phyloP scores from a whole-genome alignment of 306 rosid genomes.

The Quercus bicolor region DNA sequence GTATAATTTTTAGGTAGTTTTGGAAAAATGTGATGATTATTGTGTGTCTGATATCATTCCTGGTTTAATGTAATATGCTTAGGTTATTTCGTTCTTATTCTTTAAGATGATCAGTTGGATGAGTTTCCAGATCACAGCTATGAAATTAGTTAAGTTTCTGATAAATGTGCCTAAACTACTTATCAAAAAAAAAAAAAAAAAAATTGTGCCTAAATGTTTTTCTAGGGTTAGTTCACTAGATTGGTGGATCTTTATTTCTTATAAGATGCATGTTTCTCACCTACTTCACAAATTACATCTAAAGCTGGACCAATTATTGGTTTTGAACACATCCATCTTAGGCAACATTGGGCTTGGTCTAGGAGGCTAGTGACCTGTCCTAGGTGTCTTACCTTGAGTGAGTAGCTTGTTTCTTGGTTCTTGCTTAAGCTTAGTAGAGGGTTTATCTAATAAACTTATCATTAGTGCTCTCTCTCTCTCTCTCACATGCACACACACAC shows the following conservation, averaged over 20 bases:
- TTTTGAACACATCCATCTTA: too few species aligned
- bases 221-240: not conserved
- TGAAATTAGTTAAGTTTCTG: slow-evolving; percentile 21
- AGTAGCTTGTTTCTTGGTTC: too few species aligned
- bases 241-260: not conserved
- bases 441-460: too few species aligned
- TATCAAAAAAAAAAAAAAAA: not conserved
- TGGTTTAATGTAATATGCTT: slow-evolving; percentile 24
- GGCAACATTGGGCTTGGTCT: too few species aligned
- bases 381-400: too few species aligned
- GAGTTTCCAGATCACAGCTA: slow-evolving; percentile 27
- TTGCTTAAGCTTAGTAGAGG: too few species aligned
- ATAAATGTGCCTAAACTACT: slow-evolving; percentile 9
- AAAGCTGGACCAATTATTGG: not conserved
- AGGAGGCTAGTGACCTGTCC: too few species aligned
- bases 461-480: too few species aligned
- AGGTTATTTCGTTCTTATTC: slow-evolving; percentile 29
- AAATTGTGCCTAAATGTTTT: slow-evolving; percentile 13
- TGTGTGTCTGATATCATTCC: not conserved
- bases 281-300: not conserved
- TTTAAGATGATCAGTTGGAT: slow-evolving; percentile 11
- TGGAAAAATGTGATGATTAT: slow-evolving; percentile 23
- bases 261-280: not conserved
- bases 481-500: too few species aligned
- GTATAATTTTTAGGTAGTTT: slow-evolving; percentile 35